Base-by-base conservation (phyloP, 2,329 filamentous ascomycete genomes). In the Fusarium sp. region DNA sequence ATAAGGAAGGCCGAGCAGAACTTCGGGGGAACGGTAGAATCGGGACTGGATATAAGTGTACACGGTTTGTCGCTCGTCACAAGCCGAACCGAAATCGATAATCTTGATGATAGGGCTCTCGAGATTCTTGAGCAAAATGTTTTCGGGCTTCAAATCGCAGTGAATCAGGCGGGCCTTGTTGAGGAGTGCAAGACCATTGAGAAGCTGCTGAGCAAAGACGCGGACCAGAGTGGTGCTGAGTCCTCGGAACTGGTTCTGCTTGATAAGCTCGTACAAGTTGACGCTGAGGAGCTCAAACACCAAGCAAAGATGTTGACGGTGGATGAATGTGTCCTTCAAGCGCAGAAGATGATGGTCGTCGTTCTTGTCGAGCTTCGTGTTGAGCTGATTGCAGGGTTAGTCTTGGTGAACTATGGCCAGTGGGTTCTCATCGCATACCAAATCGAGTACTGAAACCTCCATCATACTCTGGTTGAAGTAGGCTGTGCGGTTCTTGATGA, bases 381-480 rank as follows among this genome's bases (percentile, higher is more conserved):
- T 99, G 80, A 99, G 90, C 94, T 97, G 78, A 3, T 57, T 13
- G 20, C 58, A 14, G 16, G 38, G 74, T 84, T 74, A 83, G 81
- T 68, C 31, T 27, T 38, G 38, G n/a, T 20, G 27, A 16, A 25
- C 29, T 27, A 16, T 29, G 35, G 25, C 22, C 11, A 40, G 22
- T 31, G 22, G n/a, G 20, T 36, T 18, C 33, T 16, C 20, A 31
- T 29, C 22, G 77, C 90, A 67, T 88, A 97, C 95, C 88, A 99
- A 82, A 83, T 99, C 97, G 67, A 99, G 88, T 27, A 99, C 97
- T 2, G 97, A 99, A 35, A 99, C 97, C 82, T 99, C 97, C 97
- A 99, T 99, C 97, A 99, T 99, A 83, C 97, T 98, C 84, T 99
- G 97, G 81, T 99, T 99, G 87, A 99, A 99, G 83, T 99, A 99